phyloP scores from a whole-genome alignment of 805 yeast species.

The Nakazawaea siamensis region DNA sequence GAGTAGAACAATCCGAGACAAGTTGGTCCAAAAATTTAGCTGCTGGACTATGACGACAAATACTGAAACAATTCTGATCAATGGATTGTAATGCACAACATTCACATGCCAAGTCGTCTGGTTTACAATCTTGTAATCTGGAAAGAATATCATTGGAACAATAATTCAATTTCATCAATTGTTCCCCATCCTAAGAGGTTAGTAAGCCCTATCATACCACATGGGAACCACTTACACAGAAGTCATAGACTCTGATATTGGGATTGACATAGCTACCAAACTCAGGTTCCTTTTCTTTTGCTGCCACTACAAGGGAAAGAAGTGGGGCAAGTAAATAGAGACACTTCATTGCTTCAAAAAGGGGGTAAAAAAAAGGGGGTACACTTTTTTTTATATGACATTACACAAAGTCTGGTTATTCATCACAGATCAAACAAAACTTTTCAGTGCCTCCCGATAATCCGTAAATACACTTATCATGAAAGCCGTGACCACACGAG shows the following conservation, averaged over 20 bases:
- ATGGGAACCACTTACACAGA: conserved; percentile 23
- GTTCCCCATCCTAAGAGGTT: conserved; percentile 2
- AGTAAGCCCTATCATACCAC: not conserved
- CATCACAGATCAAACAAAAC: conserved; percentile 33
- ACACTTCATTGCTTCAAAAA: no score
- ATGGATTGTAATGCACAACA: conserved; percentile 48
- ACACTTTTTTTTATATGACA: not conserved
- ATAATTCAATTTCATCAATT: conserved; percentile 24
- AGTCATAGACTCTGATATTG: conserved; percentile 28
- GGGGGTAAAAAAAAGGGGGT: not conserved
- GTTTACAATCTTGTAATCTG: conserved; percentile 40
- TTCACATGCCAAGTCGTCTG: conserved; percentile 47
- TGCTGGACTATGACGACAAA: conserved; percentile 39
- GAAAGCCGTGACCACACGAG: conserved; percentile 63
- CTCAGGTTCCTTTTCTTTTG: conserved; percentile 16
- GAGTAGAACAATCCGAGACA: conserved; percentile 34
- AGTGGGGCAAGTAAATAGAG: not conserved
- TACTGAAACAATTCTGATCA: conserved; percentile 34
- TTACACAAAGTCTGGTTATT: conserved; percentile 1
- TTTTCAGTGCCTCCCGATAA: conserved; percentile 28
- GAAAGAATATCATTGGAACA: conserved; percentile 40
- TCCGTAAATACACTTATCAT: conserved; percentile 43
- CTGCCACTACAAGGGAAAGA: conserved; percentile 1
- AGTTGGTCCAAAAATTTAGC: conserved; percentile 37
- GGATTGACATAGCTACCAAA: conserved; percentile 38